Evolutionary conservation across 768 basidiomycete species (phyloP).

Genomic region (Boletus fagicola): DNA sequence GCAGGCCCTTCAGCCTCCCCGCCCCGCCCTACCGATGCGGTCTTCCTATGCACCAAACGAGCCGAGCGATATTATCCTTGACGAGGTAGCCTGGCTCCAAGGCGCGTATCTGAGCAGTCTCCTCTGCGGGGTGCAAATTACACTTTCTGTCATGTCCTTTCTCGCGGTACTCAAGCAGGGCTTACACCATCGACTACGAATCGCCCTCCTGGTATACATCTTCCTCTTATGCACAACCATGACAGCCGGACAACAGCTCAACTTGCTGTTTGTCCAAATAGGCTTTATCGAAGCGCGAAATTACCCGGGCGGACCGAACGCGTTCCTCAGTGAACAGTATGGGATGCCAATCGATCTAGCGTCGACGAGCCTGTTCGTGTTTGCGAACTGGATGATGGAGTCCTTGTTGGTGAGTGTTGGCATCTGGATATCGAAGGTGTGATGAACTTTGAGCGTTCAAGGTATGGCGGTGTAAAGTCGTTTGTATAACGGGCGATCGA

Average conservation of each 20-base stretch:
- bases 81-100: conserved; percentile 22
- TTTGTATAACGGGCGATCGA: conserved; percentile 12
- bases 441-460: conserved; percentile 5
- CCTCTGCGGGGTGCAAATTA: conserved; percentile 21
- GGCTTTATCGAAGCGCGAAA: conserved; percentile 13
- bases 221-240: conserved; percentile 10
- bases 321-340: background rate
- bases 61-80: background rate
- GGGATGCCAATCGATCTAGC: background rate
- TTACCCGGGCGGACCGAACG: conserved; percentile 18
- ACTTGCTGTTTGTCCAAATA: conserved; percentile 16
- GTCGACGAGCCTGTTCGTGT: conserved; percentile 14
- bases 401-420: conserved; percentile 17
- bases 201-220: conserved; percentile 17
- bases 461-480: conserved; percentile 25
- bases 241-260: conserved; percentile 16
- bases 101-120: conserved; percentile 22
- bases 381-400: conserved; percentile 25
- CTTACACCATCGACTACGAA: conserved; percentile 9
- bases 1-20: background rate
- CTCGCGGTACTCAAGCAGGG: conserved; percentile 16
- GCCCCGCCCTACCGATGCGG: conserved; percentile 6
- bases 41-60: conserved; percentile 2
- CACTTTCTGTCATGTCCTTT: conserved; percentile 21
- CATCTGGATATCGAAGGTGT: background rate